Base-by-base conservation (phyloP, 2,329 filamentous ascomycete species). In the Cephalotrichum gorgonifer region DNA sequence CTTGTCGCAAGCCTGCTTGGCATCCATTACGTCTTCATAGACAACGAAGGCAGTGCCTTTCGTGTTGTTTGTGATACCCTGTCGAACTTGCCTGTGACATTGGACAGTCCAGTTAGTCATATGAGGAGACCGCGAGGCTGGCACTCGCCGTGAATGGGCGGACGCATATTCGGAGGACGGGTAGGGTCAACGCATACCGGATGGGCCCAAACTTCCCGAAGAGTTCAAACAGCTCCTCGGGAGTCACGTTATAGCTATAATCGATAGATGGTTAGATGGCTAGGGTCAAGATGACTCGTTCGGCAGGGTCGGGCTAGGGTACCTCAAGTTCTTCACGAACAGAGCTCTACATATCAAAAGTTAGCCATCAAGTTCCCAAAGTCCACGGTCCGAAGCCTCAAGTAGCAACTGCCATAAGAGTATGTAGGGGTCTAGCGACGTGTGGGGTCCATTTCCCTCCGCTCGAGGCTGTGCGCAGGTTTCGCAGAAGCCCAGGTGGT, bases 271-370 rank as follows among this genome's bases (percentile, higher is more conserved):
- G 83, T 49, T 49, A 43, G 38, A 43, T 35, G 4, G n/a, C 22
- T 41, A 25, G 26, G 28, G 28, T 23, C n/a, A n/a, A n/a, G n/a
- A n/a, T n/a, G n/a, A n/a, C n/a, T 39, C 39, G 4, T 30, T 39
- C 30, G 27, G 25, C 27, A n/a, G 38, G 15, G 11, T 27, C 17
- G 33, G 39, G 48, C 48, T 51, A 51, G 71, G 75, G 58, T 70
- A 94, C 88, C 87, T 95, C 76, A 97, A 81, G 81, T 98, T 97
- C 88, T 97, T 97, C 64, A 97, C 91, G 81, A 97, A 97, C 76
- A 98, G 87, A 85, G 93, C 91, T 84, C 91, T 95, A 59, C 55
- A 56, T 50, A 56, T 51, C 44, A 48, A 5, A 44, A 30, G 35
- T 39, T 20, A 39, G 35, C 35, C 35, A 39, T 39, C 17, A 39